Percentiles rank a stretch among this genome's conserved stretches.
These are phyloP conservation scores for Amanita molliuscula DNA, from an alignment of 768 basidiomycete genomes.

Conservation along the genomic window DNA sequence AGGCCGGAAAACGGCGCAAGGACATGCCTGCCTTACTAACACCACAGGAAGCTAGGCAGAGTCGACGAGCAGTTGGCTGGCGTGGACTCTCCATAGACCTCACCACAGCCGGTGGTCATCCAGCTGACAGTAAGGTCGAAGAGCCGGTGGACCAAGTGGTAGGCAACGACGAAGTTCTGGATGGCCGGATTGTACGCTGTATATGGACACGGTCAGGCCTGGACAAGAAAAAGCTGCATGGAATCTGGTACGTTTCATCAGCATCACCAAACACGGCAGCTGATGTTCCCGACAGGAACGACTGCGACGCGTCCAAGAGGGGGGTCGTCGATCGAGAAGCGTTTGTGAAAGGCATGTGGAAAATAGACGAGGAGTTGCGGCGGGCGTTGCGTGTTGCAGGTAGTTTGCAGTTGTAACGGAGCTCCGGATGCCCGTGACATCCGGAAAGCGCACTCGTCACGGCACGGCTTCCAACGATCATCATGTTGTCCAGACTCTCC, in stretches of 20 bases:
- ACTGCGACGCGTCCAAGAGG: slow-evolving; percentile 46
- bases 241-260: slow-evolving; percentile 50
- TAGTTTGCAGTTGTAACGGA: too few relatives aligned
- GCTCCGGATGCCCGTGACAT: too few relatives aligned
- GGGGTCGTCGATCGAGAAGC: slow-evolving; percentile 56
- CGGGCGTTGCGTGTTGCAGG: slow-evolving; percentile 24
- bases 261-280: not conserved
- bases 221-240: slow-evolving; percentile 37
- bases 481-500: slow-evolving; percentile 53
- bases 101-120: slow-evolving; percentile 31
- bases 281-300: slow-evolving; percentile 36
- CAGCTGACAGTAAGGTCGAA: slow-evolving; percentile 5
- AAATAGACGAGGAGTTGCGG: slow-evolving; percentile 76
- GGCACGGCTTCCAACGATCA: slow-evolving; percentile 9
- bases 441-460: slow-evolving; percentile 1
- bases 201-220: slow-evolving; percentile 60
- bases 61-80: slow-evolving; percentile 62
- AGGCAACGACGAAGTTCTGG: slow-evolving; percentile 36
- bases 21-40: slow-evolving; percentile 22
- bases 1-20: slow-evolving; percentile 23
- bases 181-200: slow-evolving; percentile 42
- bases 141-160: slow-evolving; percentile 23
- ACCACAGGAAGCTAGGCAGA: slow-evolving; percentile 29
- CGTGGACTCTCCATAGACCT: slow-evolving; percentile 61
- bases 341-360: slow-evolving; percentile 78